Evolutionary conservation across 1,284 basidiomycete genomes (phyloP).

Genomic region (Trametes hirsuta): DNA sequence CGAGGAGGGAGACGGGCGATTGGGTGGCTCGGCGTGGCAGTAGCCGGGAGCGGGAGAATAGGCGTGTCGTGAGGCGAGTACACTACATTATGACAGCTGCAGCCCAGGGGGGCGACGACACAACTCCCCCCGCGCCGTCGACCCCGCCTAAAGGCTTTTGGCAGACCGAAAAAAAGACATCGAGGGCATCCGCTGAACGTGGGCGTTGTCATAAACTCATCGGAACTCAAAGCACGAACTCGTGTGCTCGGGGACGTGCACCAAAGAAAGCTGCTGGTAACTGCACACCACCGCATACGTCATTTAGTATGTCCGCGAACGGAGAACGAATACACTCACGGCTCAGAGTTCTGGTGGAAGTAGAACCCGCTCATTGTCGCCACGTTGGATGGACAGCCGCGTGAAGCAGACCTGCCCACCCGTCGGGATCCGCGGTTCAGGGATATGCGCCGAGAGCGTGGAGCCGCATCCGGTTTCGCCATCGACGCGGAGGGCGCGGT

Average conservation of each 20-base stretch:
- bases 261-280: constrained; percentile 47
- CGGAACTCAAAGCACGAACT: constrained; percentile 47
- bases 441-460: constrained; percentile 33
- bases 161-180: constrained; percentile 2
- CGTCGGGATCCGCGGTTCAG: constrained; percentile 29
- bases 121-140: background rate
- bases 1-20: background rate
- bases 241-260: constrained; percentile 43
- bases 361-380: constrained; percentile 91
- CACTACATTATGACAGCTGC: background rate
- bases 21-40: background rate
- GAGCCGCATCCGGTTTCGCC: constrained; percentile 30
- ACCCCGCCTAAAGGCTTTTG: constrained; percentile 20
- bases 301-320: background rate
- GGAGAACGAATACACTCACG: constrained; percentile 29
- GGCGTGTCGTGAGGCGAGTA: constrained; percentile 10
- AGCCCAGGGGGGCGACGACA: background rate
- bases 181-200: background rate
- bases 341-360: constrained; percentile 64
- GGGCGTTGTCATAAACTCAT: constrained; percentile 28
- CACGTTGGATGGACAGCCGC: constrained; percentile 36
- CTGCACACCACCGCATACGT: constrained; percentile 25
- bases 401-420: constrained; percentile 31
- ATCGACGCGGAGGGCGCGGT: constrained; percentile 10
- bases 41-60: background rate